Base-by-base conservation (phyloP, 75 land plant genomes). In the Pinus albicaulis region DNA sequence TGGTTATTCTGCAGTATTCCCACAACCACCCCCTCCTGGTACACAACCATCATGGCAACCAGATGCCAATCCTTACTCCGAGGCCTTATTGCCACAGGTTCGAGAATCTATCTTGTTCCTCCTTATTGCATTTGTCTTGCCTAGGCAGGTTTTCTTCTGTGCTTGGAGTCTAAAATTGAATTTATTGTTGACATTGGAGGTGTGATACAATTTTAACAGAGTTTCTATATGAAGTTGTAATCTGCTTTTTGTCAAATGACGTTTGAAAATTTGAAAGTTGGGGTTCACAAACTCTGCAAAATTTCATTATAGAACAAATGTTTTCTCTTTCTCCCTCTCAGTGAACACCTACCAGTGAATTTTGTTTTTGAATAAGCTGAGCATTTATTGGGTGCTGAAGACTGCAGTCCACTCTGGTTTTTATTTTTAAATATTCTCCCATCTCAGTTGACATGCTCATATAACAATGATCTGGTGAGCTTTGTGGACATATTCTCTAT, bases 11-110 rank as follows among this genome's bases (percentile, higher is more conserved):
- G 15, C 80, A 31, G 23, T 86, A 52, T 61, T 17, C 65, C 85
- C 69, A 64, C 98, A 90, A 77, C 90, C 90, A 3, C 90, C 94
- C 7, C 93, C 94, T 56, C 85, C 88, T 78, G 92, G 84, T 38
- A 86, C 87, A 63, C 81, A 73, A 57, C 77, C 86, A 74, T 76
- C 88, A 72, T 94, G 95, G 98, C 79, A 78, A 62, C 76, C 75
- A 8, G 86, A 91, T 65, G 31, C 79, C 12, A 74, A 60, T 25
- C 56, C 84, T n/a, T 73, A 57, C 36, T 73, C 20, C 13, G 75
- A 53, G 61, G 31, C n/a, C 14, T 38, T 31, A 53, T 55, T 73
- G 25, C 25, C 20, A 12, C 61, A 57, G 61, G 75, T 73, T 20
- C 3, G 68, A 28, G 5, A 34, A 68, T n/a, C 22, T 68, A 17